Evolutionary conservation across 179 eudicot genomes (phyloP).

Genomic region (Beta macrorhiza): DNA sequence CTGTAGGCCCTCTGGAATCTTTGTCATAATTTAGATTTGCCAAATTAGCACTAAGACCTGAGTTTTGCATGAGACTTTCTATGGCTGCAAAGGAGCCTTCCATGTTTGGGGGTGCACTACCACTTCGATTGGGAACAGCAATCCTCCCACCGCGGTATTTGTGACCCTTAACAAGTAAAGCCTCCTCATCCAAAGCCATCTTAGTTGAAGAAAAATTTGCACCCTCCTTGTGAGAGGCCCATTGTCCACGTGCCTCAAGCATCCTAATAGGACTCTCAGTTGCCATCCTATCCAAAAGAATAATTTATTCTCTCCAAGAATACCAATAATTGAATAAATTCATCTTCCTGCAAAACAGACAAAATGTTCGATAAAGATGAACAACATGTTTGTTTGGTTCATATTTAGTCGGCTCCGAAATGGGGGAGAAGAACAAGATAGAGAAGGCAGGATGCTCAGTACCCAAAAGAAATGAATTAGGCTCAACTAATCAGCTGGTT

Average conservation of each 20-base stretch:
- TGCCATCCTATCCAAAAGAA: slow-evolving; percentile 49
- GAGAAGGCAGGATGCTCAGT: slow-evolving; percentile 1
- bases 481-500: background rate
- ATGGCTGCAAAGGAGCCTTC: slow-evolving; percentile 63
- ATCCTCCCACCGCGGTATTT: slow-evolving; percentile 35
- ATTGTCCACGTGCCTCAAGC: slow-evolving; percentile 45
- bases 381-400: slow-evolving; percentile 10
- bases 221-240: slow-evolving; percentile 48
- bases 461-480: slow-evolving; percentile 2
- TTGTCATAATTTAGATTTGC: slow-evolving; percentile 29
- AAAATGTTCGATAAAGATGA: slow-evolving; percentile 21
- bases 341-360: slow-evolving; percentile 33
- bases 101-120: slow-evolving; percentile 74
- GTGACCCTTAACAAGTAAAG: slow-evolving; percentile 46
- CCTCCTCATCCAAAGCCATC: slow-evolving; percentile 44
- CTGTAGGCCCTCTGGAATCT: slow-evolving; percentile 35
- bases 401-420: slow-evolving; percentile 7
- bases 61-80: slow-evolving; percentile 41
- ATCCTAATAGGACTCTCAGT: slow-evolving; percentile 70
- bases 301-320: slow-evolving; percentile 17
- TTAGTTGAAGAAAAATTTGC: slow-evolving; percentile 39
- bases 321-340: slow-evolving; percentile 21
- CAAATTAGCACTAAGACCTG: slow-evolving; percentile 31
- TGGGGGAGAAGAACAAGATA: slow-evolving; percentile 8
- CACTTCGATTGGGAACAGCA: slow-evolving; percentile 55